phyloP scores from a whole-genome alignment of 2,329 filamentous ascomycete genomes.

The Calonectria fujianensis region DNA sequence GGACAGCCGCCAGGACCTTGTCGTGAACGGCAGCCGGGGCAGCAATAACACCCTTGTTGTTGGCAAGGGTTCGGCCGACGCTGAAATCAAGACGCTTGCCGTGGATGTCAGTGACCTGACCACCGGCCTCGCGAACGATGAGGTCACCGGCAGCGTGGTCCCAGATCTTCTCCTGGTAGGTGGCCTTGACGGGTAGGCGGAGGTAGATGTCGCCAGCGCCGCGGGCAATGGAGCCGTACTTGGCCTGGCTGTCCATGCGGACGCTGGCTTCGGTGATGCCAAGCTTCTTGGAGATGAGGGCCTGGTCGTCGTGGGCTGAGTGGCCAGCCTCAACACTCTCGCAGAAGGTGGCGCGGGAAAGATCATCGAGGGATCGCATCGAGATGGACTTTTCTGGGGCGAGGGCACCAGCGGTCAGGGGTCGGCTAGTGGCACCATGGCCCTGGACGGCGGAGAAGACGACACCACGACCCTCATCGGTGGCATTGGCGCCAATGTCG shows the following conservation, averaged over 20 bases:
- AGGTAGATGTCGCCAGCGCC: slow-evolving; percentile 97
- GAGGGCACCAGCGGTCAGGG: slow-evolving; percentile 75
- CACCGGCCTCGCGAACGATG: slow-evolving; percentile 95
- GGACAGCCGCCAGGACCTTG: slow-evolving; percentile 87
- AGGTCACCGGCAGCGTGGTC: slow-evolving; percentile 97
- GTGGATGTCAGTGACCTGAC: slow-evolving; percentile 90
- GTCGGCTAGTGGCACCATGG: slow-evolving; percentile 86
- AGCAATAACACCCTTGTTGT: slow-evolving; percentile 96
- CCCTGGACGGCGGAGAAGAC: slow-evolving; percentile 90
- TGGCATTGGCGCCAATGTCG: slow-evolving; percentile 83
- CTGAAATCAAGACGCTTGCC: slow-evolving; percentile 92
- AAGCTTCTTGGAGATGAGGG: slow-evolving; percentile 84
- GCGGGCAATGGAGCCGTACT: slow-evolving; percentile 95
- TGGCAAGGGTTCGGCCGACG: slow-evolving; percentile 87
- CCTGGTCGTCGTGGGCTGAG: slow-evolving; percentile 91
- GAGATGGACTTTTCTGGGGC: slow-evolving; percentile 77
- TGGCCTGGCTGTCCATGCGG: slow-evolving; percentile 97
- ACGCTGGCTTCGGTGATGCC: slow-evolving; percentile 94
- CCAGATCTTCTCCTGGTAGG: slow-evolving; percentile 99
- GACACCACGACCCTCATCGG: slow-evolving; percentile 86
- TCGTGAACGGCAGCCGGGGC: slow-evolving; percentile 85
- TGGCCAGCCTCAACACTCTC: slow-evolving; percentile 97
- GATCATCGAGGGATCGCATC: slow-evolving; percentile 86
- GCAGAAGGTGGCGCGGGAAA: slow-evolving; percentile 91
- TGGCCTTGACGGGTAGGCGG: slow-evolving; percentile 87